Conservation (phyloP, 2,329 filamentous ascomycete genomes). For the Ramularia endophylla region DNA sequence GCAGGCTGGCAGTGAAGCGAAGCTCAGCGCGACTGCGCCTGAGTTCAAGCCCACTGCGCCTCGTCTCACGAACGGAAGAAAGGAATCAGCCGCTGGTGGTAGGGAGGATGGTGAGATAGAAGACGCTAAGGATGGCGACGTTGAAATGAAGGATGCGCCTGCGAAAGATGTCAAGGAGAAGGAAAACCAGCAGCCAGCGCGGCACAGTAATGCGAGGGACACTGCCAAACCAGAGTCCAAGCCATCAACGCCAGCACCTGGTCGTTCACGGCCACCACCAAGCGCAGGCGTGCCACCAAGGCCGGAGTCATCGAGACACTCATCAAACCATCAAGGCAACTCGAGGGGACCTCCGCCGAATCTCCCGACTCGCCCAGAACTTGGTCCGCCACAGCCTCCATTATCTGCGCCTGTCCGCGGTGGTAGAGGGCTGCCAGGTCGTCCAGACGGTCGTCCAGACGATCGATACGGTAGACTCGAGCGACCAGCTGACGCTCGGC, state of each 20-base stretch:
- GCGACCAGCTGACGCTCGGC: constrained; percentile 33
- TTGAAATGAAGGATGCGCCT: constrained; percentile 22
- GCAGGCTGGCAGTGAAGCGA: constrained; percentile 39
- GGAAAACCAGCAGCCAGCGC: constrained; percentile 2
- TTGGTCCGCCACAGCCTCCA: constrained; percentile 10
- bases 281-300: constrained; percentile 23
- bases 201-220: constrained; percentile 7
- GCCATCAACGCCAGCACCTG: constrained; percentile 19
- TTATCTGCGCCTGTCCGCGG: constrained; percentile 1
- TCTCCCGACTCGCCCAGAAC: constrained; percentile 40
- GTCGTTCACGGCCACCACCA: constrained; percentile 13
- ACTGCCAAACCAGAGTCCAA: constrained; percentile 13
- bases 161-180: background rate
- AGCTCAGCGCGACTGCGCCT: constrained; percentile 51
- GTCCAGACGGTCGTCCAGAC: constrained; percentile 31
- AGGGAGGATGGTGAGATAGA: constrained; percentile 69
- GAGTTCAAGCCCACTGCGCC: constrained; percentile 55
- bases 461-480: constrained; percentile 43
- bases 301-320: constrained; percentile 29
- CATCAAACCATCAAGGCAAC: constrained; percentile 23
- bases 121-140: constrained; percentile 39
- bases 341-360: constrained; percentile 31
- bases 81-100: constrained; percentile 19
- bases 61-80: constrained; percentile 24
- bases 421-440: constrained; percentile 25